A percentile compares a stretch with the other conserved stretches of the same genome.
phyloP scores from a whole-genome alignment of 2,329 filamentous ascomycete genomes.

The Raffaelea arxii region DNA sequence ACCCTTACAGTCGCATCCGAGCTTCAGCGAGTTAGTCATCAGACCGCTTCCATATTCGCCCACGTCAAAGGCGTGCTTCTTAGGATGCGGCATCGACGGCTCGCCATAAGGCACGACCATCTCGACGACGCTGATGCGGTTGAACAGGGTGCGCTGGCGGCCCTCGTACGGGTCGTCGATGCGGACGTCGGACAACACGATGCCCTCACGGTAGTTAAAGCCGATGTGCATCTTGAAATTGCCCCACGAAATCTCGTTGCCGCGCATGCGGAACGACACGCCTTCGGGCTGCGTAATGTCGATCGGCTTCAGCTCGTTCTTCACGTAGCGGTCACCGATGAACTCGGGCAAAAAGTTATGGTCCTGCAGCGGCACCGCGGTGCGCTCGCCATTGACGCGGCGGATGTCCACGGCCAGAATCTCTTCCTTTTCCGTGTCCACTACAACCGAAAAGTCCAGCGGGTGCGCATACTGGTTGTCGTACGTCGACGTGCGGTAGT shows the following conservation, averaged over 20 bases:
- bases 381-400: conserved; percentile 64
- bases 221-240: conserved; percentile 90
- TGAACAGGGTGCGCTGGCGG: conserved; percentile 69
- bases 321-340: conserved; percentile 63
- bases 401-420: conserved; percentile 81
- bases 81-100: conserved; percentile 68
- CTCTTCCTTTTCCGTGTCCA: conserved; percentile 66
- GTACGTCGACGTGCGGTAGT: conserved; percentile 77
- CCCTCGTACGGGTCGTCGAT: conserved; percentile 67
- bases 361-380: conserved; percentile 62
- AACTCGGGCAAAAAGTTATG: conserved; percentile 69
- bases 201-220: conserved; percentile 89
- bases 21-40: conserved; percentile 67
- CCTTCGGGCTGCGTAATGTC: conserved; percentile 69
- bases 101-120: conserved; percentile 92
- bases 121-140: conserved; percentile 78
- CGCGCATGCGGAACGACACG: conserved; percentile 63
- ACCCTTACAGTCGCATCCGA: conserved; percentile 82
- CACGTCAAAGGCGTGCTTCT: conserved; percentile 73
- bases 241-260: conserved; percentile 73
- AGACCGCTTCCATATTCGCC: conserved; percentile 68
- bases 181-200: conserved; percentile 82
- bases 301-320: conserved; percentile 62
- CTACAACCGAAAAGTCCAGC: conserved; percentile 88
- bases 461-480: conserved; percentile 88